Evolutionary conservation across 768 basidiomycete genomes (phyloP), one percentile per base, ranked within the genome.

Genomic region (Amanita rubescens): DNA sequence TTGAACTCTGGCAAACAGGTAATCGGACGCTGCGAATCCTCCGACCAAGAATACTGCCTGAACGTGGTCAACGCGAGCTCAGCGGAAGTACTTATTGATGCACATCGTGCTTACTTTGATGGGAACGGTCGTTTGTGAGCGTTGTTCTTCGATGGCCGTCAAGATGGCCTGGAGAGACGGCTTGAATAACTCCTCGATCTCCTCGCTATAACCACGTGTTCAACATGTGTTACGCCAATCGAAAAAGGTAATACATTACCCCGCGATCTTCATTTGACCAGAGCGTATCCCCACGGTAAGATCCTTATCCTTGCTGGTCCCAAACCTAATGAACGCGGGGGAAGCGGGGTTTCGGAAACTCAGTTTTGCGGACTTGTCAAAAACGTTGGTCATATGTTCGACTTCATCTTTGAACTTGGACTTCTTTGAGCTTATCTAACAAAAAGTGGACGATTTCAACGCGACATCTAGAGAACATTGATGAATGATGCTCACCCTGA

Each of bases 11-110:
- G 65, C 61, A 58, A 71, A 77, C n/a, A 83, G 60, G 70, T 75
- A 82, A 48, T 80, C 76, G 53, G 75, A 81, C 1, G 79, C 78
- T 12, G 78, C 75, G 60, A 82, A 82, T 0, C 80, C 81, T 20
- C 81, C 81, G 3, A 83, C 80, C 1, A 84, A 71, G 30, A 76
- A 68, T 22, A 75, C 69, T 22, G 70, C 67, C 75, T 30, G 10
- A 39, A 15, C 27, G 5, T 33, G 14, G 22, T 24, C 17, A 39
- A 19, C 25, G 12, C 12, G 51, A 65, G 65, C n/a, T 63, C 24
- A n/a, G 15, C 20, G 53, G 39, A 38, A 44, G 34, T n/a, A n/a
- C n/a, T n/a, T n/a, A 12, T 42, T 35, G 7, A 15, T 45, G 27
- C 32, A 43, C 10, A 49, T 42, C n/a, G n/a, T n/a, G n/a, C 17